Conservation (phyloP, 306 rosid species). For the Gleditsia sinensis region DNA sequence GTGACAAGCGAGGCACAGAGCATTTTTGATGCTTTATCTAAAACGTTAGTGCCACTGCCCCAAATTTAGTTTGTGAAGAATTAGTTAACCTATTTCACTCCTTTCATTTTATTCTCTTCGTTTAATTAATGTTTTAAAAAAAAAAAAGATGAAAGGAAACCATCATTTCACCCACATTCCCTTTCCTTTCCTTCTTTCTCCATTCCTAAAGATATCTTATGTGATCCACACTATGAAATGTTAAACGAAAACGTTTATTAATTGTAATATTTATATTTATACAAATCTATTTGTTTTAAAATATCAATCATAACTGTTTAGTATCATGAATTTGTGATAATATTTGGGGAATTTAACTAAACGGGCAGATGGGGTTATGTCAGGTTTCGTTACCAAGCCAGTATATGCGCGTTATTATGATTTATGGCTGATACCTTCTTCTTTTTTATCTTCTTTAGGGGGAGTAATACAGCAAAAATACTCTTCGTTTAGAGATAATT, state of each 20-base stretch:
- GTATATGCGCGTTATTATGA: not conserved
- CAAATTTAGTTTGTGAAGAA: not conserved
- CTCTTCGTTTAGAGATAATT: not conserved
- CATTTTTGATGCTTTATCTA: constrained; percentile 88
- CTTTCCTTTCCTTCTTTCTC: not conserved
- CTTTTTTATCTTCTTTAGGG: not conserved
- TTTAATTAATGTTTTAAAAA: not conserved
- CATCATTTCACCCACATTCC: not conserved
- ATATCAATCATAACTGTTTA: not conserved
- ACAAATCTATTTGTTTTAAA: not conserved
- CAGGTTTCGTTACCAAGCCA: too few relatives aligned
- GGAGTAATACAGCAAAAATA: not conserved
- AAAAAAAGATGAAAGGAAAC: not conserved
- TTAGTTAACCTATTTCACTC: not conserved
- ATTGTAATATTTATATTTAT: too few relatives aligned
- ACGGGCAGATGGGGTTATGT: too few relatives aligned
- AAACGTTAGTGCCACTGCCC: constrained; percentile 66
- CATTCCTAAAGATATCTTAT: not conserved
- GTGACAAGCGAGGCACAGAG: constrained; percentile 87
- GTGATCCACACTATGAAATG: not conserved
- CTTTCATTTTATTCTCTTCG: not conserved
- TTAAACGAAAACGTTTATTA: too few relatives aligned
- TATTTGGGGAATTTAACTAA: too few relatives aligned
- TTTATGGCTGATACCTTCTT: not conserved
- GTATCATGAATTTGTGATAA: not conserved